Percentiles rank a stretch among this genome's conserved stretches.
These are phyloP conservation scores for Termitomyces sp. DNA, from an alignment of 768 basidiomycete genomes.

Conservation along the genomic window DNA sequence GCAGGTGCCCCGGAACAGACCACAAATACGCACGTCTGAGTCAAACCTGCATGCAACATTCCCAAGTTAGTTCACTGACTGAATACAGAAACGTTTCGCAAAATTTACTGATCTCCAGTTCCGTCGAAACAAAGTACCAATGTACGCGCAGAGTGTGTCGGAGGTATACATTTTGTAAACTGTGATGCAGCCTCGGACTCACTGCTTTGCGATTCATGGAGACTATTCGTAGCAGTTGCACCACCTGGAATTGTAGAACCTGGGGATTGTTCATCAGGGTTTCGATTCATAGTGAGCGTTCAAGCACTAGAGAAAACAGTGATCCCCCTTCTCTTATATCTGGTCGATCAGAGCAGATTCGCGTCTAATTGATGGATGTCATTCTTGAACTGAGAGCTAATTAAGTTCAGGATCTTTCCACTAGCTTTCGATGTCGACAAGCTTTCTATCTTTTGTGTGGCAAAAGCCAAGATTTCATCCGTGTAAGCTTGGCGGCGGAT, in stretches of 20 bases:
- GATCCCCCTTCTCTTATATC: background rate
- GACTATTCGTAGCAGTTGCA: background rate
- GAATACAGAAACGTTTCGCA: too few relatives aligned
- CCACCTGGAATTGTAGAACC: background rate
- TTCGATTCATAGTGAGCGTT: background rate
- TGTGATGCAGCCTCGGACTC: background rate
- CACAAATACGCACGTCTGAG: slow-evolving; percentile 24
- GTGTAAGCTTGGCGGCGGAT: too few relatives aligned
- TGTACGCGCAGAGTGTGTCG: slow-evolving; percentile 32
- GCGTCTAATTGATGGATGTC: too few relatives aligned
- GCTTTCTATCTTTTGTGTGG: too few relatives aligned
- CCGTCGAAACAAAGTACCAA: slow-evolving; percentile 70
- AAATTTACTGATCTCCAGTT: slow-evolving; percentile 37
- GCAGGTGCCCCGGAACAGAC: too few relatives aligned
- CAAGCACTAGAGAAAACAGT: background rate
- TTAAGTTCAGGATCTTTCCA: too few relatives aligned
- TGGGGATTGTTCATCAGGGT: too few relatives aligned
- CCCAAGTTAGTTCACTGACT: background rate
- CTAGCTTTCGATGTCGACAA: too few relatives aligned
- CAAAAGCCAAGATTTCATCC: too few relatives aligned
- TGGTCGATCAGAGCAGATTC: too few relatives aligned
- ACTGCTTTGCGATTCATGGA: background rate
- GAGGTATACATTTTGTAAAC: slow-evolving; percentile 17
- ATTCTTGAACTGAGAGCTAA: too few relatives aligned
- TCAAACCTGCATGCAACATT: slow-evolving; percentile 25